A percentile compares a stretch with the other conserved stretches of the same genome.
phyloP scores from a whole-genome alignment of 2,329 filamentous ascomycete genomes.

The Cladophialophora yegresii region DNA sequence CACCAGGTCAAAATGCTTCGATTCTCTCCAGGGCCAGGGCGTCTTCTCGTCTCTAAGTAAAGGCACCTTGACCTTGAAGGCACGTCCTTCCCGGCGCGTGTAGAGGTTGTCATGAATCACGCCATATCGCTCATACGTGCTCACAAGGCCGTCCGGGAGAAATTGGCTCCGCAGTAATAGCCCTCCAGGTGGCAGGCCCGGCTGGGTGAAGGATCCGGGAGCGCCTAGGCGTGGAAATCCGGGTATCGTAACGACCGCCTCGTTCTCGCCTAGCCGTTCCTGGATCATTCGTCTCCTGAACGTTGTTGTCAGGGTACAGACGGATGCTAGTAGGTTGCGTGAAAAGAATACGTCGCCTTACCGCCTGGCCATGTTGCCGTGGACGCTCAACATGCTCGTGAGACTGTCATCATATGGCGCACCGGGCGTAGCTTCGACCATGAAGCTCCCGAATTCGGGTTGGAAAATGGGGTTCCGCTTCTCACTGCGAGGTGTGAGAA shows the following conservation, averaged over 20 bases:
- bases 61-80: conserved; percentile 91
- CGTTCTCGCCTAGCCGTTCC: conserved; percentile 57
- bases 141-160: conserved; percentile 94
- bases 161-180: conserved; percentile 69
- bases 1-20: conserved; percentile 41
- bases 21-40: conserved; percentile 82
- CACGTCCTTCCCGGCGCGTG: conserved; percentile 79
- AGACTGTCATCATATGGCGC: conserved; percentile 87
- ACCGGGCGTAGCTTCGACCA: conserved; percentile 93
- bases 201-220: conserved; percentile 77
- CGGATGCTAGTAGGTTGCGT: too few relatives aligned
- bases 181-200: conserved; percentile 68
- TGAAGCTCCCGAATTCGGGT: conserved; percentile 94
- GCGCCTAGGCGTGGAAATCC: conserved; percentile 91
- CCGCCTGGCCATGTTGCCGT: conserved; percentile 92
- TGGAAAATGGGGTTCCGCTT: conserved; percentile 70
- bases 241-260: conserved; percentile 60
- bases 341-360: conserved; percentile 65
- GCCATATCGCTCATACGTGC: conserved; percentile 90
- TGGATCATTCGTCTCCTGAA: conserved; percentile 80
- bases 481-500: not conserved
- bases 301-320: conserved; percentile 43
- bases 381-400: conserved; percentile 85
- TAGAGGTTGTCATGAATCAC: conserved; percentile 92
- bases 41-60: conserved; percentile 86